These are phyloP conservation scores for Lignosus rhinocerotis DNA, from an alignment of 1,284 basidiomycete genomes.

Conservation along the genomic window DNA sequence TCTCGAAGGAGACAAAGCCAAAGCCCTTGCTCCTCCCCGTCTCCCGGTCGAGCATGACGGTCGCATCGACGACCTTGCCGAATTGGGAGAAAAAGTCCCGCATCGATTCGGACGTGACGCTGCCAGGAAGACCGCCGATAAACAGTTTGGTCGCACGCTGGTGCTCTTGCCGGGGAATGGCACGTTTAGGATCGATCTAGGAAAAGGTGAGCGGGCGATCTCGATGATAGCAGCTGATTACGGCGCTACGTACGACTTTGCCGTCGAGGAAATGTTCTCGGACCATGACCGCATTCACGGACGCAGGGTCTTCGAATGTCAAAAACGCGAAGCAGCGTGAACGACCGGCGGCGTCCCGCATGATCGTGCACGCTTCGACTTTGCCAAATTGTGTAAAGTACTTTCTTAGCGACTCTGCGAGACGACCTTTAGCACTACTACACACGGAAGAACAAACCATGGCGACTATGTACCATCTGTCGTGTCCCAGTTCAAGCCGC, in stretches of 20 bases:
- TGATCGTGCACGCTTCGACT: conserved; percentile 92
- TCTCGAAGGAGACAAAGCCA: conserved; percentile 96
- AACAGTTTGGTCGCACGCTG: conserved; percentile 92
- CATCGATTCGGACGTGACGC: conserved; percentile 93
- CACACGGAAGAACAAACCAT: conserved; percentile 17
- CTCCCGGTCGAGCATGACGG: conserved; percentile 98
- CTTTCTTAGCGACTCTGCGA: conserved; percentile 66
- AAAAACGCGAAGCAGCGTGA: conserved; percentile 95
- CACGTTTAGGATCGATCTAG: conserved; percentile 98
- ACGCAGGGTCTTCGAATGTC: conserved; percentile 84
- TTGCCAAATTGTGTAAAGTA: conserved; percentile 77
- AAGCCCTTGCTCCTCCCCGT: conserved; percentile 96
- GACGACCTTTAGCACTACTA: conserved; percentile 32
- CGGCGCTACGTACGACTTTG: conserved; percentile 87
- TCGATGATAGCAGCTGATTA: conserved; percentile 31
- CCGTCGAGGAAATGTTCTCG: conserved; percentile 89
- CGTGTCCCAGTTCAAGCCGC: conserved; percentile 97
- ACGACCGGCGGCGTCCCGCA: conserved; percentile 89
- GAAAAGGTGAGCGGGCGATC: conserved; percentile 2
- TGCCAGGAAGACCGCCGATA: conserved; percentile 91
- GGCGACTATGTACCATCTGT: conserved; percentile 79
- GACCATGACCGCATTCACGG: conserved; percentile 82
- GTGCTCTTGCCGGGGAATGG: conserved; percentile 94
- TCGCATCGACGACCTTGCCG: conserved; percentile 94
- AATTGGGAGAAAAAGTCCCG: conserved; percentile 89